Conservation (phyloP, 345 rosid species). For the Rhodomyrtus tomentosa region DNA sequence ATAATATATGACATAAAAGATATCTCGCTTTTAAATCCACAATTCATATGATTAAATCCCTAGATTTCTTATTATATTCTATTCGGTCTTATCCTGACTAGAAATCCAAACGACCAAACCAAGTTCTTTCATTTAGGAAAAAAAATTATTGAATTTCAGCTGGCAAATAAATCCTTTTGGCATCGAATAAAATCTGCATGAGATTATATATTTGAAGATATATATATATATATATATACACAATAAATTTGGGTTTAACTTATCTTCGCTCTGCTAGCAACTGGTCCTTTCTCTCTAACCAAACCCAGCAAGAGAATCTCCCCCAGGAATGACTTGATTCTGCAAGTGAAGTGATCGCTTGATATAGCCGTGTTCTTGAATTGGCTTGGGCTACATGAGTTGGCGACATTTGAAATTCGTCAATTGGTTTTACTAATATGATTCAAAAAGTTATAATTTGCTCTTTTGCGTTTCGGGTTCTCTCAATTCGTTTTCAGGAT, state of each 20-base stretch:
- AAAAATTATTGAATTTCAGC: no score
- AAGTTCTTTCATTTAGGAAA: no score
- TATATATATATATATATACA: no score
- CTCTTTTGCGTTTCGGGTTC: not conserved
- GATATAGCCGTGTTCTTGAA: not conserved
- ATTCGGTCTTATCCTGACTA: no score
- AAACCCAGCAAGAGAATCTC: not conserved
- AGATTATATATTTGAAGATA: no score
- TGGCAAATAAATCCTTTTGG: not conserved
- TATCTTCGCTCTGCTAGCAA: not conserved
- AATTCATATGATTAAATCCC: no score
- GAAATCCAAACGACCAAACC: no score
- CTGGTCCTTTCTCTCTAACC: not conserved
- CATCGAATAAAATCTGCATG: no score
- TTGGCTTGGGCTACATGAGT: not conserved
- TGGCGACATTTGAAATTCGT: not conserved
- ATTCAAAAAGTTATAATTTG: not conserved
- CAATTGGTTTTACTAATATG: not conserved
- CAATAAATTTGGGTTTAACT: not conserved
- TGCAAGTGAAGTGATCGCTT: not conserved
- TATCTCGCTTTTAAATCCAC: no score
- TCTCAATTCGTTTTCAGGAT: no score
- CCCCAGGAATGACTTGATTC: not conserved
- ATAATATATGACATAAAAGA: no score
- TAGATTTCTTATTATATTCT: no score